Percentiles rank a stretch among this genome's conserved stretches.
These are phyloP conservation scores for Truncatella angustata DNA, from an alignment of 2,329 filamentous ascomycete genomes.

Conservation along the genomic window DNA sequence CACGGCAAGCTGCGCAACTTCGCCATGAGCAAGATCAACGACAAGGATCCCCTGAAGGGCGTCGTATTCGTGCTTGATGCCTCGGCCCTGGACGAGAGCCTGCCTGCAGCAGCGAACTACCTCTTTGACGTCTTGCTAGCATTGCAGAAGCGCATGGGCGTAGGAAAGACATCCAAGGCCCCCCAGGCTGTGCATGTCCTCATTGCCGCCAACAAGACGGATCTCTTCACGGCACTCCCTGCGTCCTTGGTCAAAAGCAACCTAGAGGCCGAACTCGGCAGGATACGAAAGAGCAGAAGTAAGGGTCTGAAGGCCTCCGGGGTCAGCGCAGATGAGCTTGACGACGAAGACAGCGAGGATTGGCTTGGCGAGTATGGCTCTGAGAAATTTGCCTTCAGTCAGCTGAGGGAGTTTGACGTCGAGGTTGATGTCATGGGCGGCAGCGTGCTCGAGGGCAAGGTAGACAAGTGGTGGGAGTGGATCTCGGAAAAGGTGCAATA, in stretches of 20 bases:
- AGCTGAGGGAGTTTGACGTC: constrained; percentile 82
- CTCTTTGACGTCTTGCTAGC: constrained; percentile 85
- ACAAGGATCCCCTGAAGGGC: constrained; percentile 39
- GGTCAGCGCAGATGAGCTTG: constrained; percentile 61
- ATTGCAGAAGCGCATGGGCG: constrained; percentile 71
- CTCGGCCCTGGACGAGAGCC: constrained; percentile 59
- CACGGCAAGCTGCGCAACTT: constrained; percentile 87
- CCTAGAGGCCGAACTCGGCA: constrained; percentile 78
- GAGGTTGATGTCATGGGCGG: constrained; percentile 76
- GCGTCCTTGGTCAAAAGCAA: constrained; percentile 69
- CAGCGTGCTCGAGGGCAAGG: constrained; percentile 65
- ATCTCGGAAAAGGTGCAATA: constrained; percentile 69
- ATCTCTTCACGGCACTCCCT: constrained; percentile 90
- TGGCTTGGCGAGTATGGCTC: constrained; percentile 82
- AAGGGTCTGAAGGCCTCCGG: constrained; percentile 83
- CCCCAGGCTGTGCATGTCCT: constrained; percentile 69
- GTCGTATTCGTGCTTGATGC: constrained; percentile 91
- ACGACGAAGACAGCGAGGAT: constrained; percentile 71
- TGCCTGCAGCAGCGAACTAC: constrained; percentile 76
- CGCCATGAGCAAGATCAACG: constrained; percentile 51
- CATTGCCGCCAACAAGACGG: constrained; percentile 90
- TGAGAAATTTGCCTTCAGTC: constrained; percentile 73
- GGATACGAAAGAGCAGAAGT: constrained; percentile 72
- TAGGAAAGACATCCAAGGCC: constrained; percentile 53
- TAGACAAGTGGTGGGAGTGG: constrained; percentile 89